phyloP scores from a whole-genome alignment of 441 rosid genomes.

The Erodium moschatum region DNA sequence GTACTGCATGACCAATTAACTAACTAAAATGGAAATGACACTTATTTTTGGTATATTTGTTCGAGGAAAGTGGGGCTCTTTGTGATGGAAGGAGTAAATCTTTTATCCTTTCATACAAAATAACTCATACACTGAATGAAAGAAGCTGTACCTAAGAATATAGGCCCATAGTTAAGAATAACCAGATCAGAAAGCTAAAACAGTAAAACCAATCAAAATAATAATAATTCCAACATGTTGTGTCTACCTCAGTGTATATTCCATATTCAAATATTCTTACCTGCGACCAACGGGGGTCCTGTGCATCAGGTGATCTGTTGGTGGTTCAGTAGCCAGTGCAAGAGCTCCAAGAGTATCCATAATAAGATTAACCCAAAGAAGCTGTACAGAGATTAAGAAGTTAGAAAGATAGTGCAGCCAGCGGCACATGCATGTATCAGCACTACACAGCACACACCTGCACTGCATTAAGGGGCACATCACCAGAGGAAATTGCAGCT shows the following conservation, averaged over 20 bases:
- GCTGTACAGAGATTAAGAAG: conserved; percentile 39
- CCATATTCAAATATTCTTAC: conserved; percentile 26
- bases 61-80: neutral
- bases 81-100: neutral
- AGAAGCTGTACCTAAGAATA: neutral
- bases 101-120: neutral
- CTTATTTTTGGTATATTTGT: neutral
- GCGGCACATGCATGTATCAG: neutral
- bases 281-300: conserved; percentile 85
- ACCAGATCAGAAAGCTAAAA: neutral
- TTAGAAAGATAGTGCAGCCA: neutral
- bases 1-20: neutral
- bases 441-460: conserved; percentile 44
- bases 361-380: conserved; percentile 97
- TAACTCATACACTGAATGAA: neutral
- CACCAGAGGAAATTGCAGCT: conserved; percentile 82
- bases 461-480: conserved; percentile 88
- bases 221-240: neutral
- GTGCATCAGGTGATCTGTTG: conserved; percentile 80
- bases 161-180: neutral
- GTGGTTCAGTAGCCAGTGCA: conserved; percentile 97
- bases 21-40: neutral
- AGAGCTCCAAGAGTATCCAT: conserved; percentile 99
- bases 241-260: neutral
- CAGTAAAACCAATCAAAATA: neutral